Conservation (phyloP, 345 rosid genomes). For the Hibiscus syriacus region DNA sequence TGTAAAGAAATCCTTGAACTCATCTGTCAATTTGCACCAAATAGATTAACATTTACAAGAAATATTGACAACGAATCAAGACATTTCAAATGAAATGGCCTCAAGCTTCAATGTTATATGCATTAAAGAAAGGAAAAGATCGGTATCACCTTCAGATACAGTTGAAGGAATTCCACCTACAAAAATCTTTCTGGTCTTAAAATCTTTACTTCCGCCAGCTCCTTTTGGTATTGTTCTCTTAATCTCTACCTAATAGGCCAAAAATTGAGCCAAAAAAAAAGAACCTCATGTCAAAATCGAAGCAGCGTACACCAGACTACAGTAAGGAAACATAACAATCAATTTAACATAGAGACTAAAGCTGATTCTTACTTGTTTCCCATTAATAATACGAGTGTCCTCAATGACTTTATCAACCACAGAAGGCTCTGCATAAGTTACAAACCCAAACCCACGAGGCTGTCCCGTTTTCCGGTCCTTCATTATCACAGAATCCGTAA, state of each 20-base stretch:
- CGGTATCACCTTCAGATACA: conserved; percentile 62
- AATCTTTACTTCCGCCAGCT: conserved; percentile 58
- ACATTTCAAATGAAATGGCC: background rate
- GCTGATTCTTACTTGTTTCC: conserved; percentile 62
- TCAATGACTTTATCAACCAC: conserved; percentile 86
- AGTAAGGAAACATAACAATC: background rate
- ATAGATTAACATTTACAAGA: conserved; percentile 6
- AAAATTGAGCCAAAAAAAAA: conserved; percentile 4
- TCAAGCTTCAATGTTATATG: background rate
- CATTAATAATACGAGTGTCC: conserved; percentile 66
- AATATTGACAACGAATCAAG: background rate
- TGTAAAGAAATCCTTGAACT: conserved; percentile 63
- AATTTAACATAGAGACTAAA: conserved; percentile 2
- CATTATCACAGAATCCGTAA: conserved; percentile 95
- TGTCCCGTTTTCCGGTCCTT: conserved; percentile 87
- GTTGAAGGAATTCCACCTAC: conserved; percentile 90
- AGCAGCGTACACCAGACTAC: background rate
- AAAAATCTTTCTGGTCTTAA: conserved; percentile 91
- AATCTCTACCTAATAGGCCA: conserved; percentile 64
- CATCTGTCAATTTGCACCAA: conserved; percentile 37
- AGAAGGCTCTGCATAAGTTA: conserved; percentile 84
- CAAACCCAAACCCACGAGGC: conserved; percentile 96
- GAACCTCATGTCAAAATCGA: background rate
- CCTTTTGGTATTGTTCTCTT: conserved; percentile 91
- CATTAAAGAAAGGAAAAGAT: background rate